Evolutionary conservation across 2,329 filamentous ascomycete species (phyloP), one percentile per base, ranked within the genome.

Genomic region (Plectosphaerella sp.): DNA sequence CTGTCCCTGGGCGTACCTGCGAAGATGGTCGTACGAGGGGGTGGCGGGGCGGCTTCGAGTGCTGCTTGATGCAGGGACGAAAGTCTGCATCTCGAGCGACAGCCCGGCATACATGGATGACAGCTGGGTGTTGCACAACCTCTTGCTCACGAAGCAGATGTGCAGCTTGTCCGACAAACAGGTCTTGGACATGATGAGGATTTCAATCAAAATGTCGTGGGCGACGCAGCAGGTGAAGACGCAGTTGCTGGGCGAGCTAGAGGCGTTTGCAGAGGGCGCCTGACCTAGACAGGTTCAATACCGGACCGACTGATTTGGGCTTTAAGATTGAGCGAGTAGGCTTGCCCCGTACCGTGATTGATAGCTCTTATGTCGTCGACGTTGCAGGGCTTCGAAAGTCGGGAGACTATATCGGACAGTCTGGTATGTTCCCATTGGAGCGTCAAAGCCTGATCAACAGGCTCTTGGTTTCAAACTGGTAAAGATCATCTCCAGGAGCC

Each of bases 81-180:
- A 49, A 36, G 24, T 49, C 4, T 20, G 48, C 37, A 42, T 49
- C 24, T 41, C 35, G 16, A 49, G 48, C 25, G 48, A 49, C 24
- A 41, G 37, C n/a, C 48, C 48, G n/a, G 48, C 48, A n/a, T 49
- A 49, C 24, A 49, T 49, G 48, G 35, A 49, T 15, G 48, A 42
- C 11, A 20, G 16, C 16, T 49, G 48, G 48, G 37, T 49, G 8
- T 39, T 41, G 71, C 55, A 68, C 62, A 45, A 46, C n/a, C 43
- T 46, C 12, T 16, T 46, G 43, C 43, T 46, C 43, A 15, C 43
- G 43, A 46, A 15, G 24, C 43, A 46, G n/a, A 46, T 46, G 43
- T 46, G 43, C 43, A 18, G 28, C 11, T 15, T 46, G 24, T 46
- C 43, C 12, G 43, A 46, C n/a, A 22, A 14, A 6, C 18, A 46